Base-by-base conservation (phyloP, 768 basidiomycete species). In the Pisolithus tinctorius region DNA sequence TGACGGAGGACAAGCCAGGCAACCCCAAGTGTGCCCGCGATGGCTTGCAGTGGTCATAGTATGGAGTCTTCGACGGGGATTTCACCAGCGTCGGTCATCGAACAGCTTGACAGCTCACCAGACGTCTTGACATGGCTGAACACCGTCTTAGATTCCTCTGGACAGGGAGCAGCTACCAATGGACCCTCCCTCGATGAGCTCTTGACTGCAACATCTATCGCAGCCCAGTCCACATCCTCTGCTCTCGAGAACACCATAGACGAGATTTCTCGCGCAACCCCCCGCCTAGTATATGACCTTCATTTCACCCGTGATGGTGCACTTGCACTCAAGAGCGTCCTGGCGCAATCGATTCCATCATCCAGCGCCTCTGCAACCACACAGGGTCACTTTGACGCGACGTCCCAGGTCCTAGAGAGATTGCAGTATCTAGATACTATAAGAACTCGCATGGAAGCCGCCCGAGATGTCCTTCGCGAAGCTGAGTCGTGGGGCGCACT, bases 301-400 rank as follows among this genome's bases (percentile, higher is more conserved):
- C 94, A 98, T 64, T 96, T 96, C 72, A 94, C 97, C 83, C 86
- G 90, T 40, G 95, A 98, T 60, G 83, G 86, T 30, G 93, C 94
- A 1, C 69, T 87, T 14, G 78, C 87, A 3, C 76, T 98, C 23
- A 86, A 88, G 54, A 72, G 71, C 27, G 71, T 81, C 8, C 73
- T 99, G 20, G 71, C 77, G 27, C 75, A 75, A 30, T 74, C 79
- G 0, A 46, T 52, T 11, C 64, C 48, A 26, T 45, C 58, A 39
- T 41, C 36, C 36, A 50, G 27, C 37, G 4, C 51, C 8, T 30
- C 40, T 16, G 49, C 45, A 1, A 23, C 42, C 13, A n/a, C 48
- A 17, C 41, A 45, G 23, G 4, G 46, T n/a, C 59, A 56, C 16
- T 48, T 52, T 8, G 72, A 72, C 34, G 75, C 76, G 45, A 93